These are phyloP conservation scores for Globisporangium apiculatum DNA, from an alignment of 352 stramenopile genomes.

Conservation along the genomic window DNA sequence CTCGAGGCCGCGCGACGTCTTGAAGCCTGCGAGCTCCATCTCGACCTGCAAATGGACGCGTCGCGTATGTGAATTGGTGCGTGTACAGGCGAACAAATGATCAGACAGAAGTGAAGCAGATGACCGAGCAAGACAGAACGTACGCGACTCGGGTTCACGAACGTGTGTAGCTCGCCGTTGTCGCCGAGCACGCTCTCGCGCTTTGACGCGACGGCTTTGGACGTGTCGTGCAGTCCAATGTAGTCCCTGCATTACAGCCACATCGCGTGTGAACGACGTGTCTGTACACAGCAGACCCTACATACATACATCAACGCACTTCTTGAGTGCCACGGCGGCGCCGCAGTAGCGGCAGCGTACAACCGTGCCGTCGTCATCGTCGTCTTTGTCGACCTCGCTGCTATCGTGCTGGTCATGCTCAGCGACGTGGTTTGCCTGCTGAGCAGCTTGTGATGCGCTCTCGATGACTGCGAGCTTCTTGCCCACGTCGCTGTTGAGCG, in stretches of 20 bases:
- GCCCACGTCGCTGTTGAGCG: slow-evolving; percentile 5
- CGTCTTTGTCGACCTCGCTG: slow-evolving; percentile 10
- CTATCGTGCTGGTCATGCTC: slow-evolving; percentile 8
- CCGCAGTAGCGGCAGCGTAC: slow-evolving; percentile 79
- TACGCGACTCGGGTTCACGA: slow-evolving; percentile 68
- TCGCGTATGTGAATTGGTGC: background rate
- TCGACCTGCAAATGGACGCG: slow-evolving; percentile 32
- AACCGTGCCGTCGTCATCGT: slow-evolving; percentile 14
- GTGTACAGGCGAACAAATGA: background rate
- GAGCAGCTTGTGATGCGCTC: background rate
- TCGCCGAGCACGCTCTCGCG: slow-evolving; percentile 42
- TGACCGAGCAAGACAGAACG: slow-evolving; percentile 1
- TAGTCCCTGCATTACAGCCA: slow-evolving; percentile 37
- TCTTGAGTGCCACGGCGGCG: slow-evolving; percentile 54
- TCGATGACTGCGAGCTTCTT: slow-evolving; percentile 7
- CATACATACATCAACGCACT: slow-evolving; percentile 18
- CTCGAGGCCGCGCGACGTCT: slow-evolving; percentile 44
- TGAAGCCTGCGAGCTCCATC: slow-evolving; percentile 75
- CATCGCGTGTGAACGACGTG: background rate
- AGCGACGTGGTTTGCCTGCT: background rate
- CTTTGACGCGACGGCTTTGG: slow-evolving; percentile 55
- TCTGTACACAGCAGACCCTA: no score
- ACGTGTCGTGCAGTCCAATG: slow-evolving; percentile 62
- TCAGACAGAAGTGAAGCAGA: no score
- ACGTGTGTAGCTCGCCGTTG: slow-evolving; percentile 58